Conservation (phyloP, 352 stramenopile species). For the Pythium folliculosum region DNA sequence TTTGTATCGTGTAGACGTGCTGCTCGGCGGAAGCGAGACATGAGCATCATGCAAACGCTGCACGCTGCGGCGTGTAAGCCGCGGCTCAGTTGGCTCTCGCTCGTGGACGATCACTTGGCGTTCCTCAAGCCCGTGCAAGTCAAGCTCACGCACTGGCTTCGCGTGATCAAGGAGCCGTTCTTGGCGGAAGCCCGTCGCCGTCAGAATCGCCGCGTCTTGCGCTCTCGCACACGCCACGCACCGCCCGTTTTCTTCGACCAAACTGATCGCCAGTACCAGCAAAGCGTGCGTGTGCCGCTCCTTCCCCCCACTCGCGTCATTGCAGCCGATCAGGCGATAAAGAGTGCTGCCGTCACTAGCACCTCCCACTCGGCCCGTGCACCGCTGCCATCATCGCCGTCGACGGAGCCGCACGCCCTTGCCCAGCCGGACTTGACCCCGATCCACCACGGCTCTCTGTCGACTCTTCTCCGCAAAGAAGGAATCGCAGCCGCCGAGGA, state of each 20-base stretch:
- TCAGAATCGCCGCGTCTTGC: slow-evolving; percentile 19
- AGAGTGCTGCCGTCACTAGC: not conserved
- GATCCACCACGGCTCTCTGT: slow-evolving; percentile 25
- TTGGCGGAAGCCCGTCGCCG: slow-evolving; percentile 2
- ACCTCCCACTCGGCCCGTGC: not conserved
- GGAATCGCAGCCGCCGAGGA: slow-evolving; percentile 27
- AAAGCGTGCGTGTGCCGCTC: slow-evolving; percentile 20
- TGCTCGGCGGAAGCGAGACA: slow-evolving; percentile 22
- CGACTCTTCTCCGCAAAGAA: slow-evolving; percentile 24
- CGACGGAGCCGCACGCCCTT: not conserved
- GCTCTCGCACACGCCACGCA: slow-evolving; percentile 29
- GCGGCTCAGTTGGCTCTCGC: slow-evolving; percentile 23
- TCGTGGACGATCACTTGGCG: slow-evolving; percentile 29
- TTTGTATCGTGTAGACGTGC: slow-evolving; percentile 9
- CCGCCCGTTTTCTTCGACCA: slow-evolving; percentile 26
- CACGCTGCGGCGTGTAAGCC: slow-evolving; percentile 21
- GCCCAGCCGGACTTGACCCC: slow-evolving; percentile 9
- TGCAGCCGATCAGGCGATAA: slow-evolving; percentile 1
- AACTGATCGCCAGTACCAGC: slow-evolving; percentile 24
- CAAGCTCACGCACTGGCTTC: slow-evolving; percentile 20
- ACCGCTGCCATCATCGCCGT: not conserved
- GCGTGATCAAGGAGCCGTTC: slow-evolving; percentile 25
- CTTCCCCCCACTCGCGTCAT: slow-evolving; percentile 16
- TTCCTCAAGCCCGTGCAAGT: slow-evolving; percentile 16
- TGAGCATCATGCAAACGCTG: slow-evolving; percentile 25